Evolutionary conservation across 805 yeast species (phyloP).

Genomic region (Pichia thaimueangensis): DNA sequence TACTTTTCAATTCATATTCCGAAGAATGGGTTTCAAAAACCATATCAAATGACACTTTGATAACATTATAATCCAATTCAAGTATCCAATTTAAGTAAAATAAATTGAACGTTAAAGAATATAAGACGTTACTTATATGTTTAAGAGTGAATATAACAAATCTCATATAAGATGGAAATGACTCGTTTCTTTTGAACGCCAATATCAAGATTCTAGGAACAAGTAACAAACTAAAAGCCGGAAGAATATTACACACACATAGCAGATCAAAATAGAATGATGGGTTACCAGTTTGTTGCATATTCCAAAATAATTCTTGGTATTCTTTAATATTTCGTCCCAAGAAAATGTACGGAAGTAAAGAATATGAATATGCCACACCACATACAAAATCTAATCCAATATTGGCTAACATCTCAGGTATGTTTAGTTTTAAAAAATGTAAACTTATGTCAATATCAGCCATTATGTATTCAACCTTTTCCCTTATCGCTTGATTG

Average conservation of each 20-base stretch:
- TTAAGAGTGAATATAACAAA: not conserved
- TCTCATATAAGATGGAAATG: not conserved
- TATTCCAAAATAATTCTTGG: not conserved
- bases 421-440: not conserved
- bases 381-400: not conserved
- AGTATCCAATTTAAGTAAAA: not conserved
- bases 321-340: conserved; percentile 1
- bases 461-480: not conserved
- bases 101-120: not conserved
- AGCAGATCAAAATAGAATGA: too few relatives aligned
- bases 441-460: not conserved
- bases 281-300: not conserved
- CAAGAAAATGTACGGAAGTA: conserved; percentile 1
- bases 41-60: not conserved
- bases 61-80: not conserved
- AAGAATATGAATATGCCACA: not conserved
- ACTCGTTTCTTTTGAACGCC: not conserved
- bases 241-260: not conserved
- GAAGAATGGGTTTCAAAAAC: too few relatives aligned
- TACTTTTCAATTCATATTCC: too few relatives aligned
- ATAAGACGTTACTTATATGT: not conserved
- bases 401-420: not conserved
- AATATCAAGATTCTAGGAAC: too few relatives aligned
- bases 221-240: too few relatives aligned
- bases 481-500: not conserved